These are phyloP conservation scores for Pythium aquatile DNA, from an alignment of 352 stramenopile species.

Conservation along the genomic window DNA sequence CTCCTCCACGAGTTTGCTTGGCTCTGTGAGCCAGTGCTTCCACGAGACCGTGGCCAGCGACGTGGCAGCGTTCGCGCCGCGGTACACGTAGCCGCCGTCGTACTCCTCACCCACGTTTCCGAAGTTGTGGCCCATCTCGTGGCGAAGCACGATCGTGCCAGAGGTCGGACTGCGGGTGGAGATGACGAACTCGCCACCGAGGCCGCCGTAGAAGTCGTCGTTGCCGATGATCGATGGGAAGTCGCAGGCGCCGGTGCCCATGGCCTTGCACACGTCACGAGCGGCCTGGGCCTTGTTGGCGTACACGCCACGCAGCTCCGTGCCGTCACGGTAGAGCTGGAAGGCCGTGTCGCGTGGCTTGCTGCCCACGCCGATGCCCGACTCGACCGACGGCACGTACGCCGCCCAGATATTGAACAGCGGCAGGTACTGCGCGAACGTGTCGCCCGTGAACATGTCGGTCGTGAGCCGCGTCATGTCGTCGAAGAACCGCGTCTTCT, in stretches of 20 bases:
- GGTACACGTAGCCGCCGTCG: slow-evolving; percentile 38
- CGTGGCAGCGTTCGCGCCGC: slow-evolving; percentile 30
- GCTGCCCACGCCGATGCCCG: slow-evolving; percentile 12
- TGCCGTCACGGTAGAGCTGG: slow-evolving; percentile 16
- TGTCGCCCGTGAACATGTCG: slow-evolving; percentile 38
- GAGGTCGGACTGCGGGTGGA: slow-evolving; percentile 29
- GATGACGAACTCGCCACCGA: slow-evolving; percentile 42
- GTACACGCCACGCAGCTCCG: slow-evolving; percentile 26
- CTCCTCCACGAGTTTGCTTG: slow-evolving; percentile 24
- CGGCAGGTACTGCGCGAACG: slow-evolving; percentile 21
- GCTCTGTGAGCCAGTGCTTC: slow-evolving; percentile 38
- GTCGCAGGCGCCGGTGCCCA: slow-evolving; percentile 19
- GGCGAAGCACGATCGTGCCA: slow-evolving; percentile 34
- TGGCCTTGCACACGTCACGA: slow-evolving; percentile 13
- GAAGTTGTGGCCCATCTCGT: slow-evolving; percentile 46
- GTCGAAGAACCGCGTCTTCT: slow-evolving; percentile 32
- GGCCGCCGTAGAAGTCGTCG: slow-evolving; percentile 31
- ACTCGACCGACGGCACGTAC: slow-evolving; percentile 15
- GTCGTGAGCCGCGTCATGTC: slow-evolving; percentile 37
- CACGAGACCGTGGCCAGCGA: slow-evolving; percentile 16
- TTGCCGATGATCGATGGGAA: slow-evolving; percentile 33
- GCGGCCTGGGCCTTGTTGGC: slow-evolving; percentile 12
- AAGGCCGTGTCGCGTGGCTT: slow-evolving; percentile 13
- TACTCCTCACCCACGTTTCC: slow-evolving; percentile 44
- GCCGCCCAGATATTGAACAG: slow-evolving; percentile 21